A percentile compares a stretch with the other conserved stretches of the same genome.
Conservation (phyloP, 2,329 filamentous ascomycete species). For the Zymoseptoria tritici region DNA sequence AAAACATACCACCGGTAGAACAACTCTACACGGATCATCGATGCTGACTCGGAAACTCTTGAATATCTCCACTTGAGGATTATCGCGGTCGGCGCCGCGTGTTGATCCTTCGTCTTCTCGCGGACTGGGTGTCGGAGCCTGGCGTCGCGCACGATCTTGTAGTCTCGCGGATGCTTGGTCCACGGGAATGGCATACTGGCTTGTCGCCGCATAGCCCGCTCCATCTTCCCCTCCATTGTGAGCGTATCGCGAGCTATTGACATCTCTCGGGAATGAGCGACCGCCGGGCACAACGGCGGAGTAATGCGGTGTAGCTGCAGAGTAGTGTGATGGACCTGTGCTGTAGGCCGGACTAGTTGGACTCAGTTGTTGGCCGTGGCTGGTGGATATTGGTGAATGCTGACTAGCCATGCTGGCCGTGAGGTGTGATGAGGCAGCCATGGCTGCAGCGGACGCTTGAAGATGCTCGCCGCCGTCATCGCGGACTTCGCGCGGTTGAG, state of each 20-base stretch:
- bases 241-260: conserved; percentile 13
- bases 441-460: conserved; percentile 44
- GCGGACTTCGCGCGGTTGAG: conserved; percentile 25
- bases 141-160: conserved; percentile 22
- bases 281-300: conserved; percentile 4
- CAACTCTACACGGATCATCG: conserved; percentile 96
- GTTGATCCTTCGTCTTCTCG: conserved; percentile 24
- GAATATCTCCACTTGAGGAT: conserved; percentile 79
- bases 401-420: conserved; percentile 42
- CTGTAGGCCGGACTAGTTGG: conserved; percentile 45
- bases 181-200: conserved; percentile 20
- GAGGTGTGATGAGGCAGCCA: conserved; percentile 45
- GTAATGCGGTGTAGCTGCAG: conserved; percentile 7
- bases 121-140: conserved; percentile 26
- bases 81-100: conserved; percentile 24
- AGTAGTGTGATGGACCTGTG: conserved; percentile 23
- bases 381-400: conserved; percentile 33
- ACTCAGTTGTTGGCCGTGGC: conserved; percentile 34
- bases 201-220: conserved; percentile 19
- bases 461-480: conserved; percentile 30
- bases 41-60: conserved; percentile 97
- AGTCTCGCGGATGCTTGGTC: conserved; percentile 5
- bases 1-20: conserved; percentile 62
- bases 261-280: conserved; percentile 28
- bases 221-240: conserved; percentile 19